Conservation (phyloP, 495 filamentous ascomycete genomes). For the Annulohypoxylon nitens region DNA sequence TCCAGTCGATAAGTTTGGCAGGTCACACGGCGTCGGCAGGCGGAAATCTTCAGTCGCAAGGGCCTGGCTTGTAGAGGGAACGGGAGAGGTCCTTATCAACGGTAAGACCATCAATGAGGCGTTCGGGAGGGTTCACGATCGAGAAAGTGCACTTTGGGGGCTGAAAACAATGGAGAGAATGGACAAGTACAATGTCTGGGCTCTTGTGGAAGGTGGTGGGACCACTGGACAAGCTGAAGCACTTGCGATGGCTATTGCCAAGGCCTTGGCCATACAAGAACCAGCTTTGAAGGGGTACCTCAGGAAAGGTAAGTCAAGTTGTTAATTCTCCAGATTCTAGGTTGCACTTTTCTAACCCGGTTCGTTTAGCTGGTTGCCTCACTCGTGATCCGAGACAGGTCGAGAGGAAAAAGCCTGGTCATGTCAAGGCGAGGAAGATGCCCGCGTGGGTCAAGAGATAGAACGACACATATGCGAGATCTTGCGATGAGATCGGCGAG, state of each 20-base stretch:
- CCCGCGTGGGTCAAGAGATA: conserved; percentile 97
- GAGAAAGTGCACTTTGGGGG: conserved; percentile 94
- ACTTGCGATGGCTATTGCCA: conserved; percentile 89
- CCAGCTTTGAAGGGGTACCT: conserved; percentile 88
- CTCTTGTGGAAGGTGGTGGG: conserved; percentile 83
- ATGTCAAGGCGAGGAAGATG: conserved; percentile 97
- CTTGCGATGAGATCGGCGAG: conserved; percentile 8
- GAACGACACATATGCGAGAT: conserved; percentile 13
- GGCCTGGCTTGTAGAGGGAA: conserved; percentile 89
- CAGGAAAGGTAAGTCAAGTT: conserved; percentile 79
- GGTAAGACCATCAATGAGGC: conserved; percentile 80
- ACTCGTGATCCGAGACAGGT: conserved; percentile 92
- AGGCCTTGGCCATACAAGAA: conserved; percentile 90
- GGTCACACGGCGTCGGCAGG: conserved; percentile 81
- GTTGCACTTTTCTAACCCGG: conserved; percentile 43
- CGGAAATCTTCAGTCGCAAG: conserved; percentile 87
- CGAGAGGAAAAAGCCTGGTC: conserved; percentile 98
- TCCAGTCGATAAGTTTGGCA: conserved; percentile 77
- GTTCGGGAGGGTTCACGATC: conserved; percentile 91
- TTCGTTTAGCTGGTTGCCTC: conserved; percentile 80
- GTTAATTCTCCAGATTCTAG: conserved; percentile 19
- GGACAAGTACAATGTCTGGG: conserved; percentile 98
- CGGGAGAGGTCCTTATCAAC: conserved; percentile 90
- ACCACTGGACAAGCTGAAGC: conserved; percentile 96
- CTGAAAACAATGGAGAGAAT: conserved; percentile 83